phyloP scores from a whole-genome alignment of 202 grass and related monocot genomes.

The Panicum hallii region DNA sequence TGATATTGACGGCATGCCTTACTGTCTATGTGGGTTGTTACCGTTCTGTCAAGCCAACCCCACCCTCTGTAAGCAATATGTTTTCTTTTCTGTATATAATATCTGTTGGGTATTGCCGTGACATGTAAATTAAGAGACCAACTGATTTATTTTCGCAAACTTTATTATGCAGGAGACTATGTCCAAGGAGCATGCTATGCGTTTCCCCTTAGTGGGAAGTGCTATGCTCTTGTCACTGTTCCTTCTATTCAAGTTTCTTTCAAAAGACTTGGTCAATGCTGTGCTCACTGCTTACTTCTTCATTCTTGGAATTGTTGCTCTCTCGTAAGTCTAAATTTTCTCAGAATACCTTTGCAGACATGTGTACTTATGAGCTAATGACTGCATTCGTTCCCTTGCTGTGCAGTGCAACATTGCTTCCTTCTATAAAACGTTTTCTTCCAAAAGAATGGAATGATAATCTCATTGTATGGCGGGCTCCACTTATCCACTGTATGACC shows the following conservation, averaged over 20 bases:
- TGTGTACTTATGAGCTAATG: slow-evolving; percentile 5
- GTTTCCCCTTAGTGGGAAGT: slow-evolving; percentile 92
- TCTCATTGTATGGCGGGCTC: slow-evolving; percentile 62
- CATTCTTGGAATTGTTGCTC: slow-evolving; percentile 85
- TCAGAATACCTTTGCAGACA: not conserved
- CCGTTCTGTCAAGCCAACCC: slow-evolving; percentile 87
- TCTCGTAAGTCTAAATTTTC: slow-evolving; percentile 61
- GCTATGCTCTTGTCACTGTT: slow-evolving; percentile 94
- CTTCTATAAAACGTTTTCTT: slow-evolving; percentile 78
- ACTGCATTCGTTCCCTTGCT: not conserved
- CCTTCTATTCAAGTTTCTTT: slow-evolving; percentile 92
- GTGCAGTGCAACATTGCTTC: slow-evolving; percentile 80
- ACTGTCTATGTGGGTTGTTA: slow-evolving; percentile 93
- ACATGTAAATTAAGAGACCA: slow-evolving; percentile 2
- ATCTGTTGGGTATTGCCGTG: not conserved
- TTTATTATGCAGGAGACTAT: slow-evolving; percentile 79
- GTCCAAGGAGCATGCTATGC: slow-evolving; percentile 98
- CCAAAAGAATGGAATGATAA: slow-evolving; percentile 80
- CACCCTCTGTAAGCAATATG: slow-evolving; percentile 69
- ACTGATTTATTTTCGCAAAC: slow-evolving; percentile 28
- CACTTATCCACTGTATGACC: slow-evolving; percentile 73
- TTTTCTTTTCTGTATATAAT: not conserved
- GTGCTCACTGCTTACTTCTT: slow-evolving; percentile 94
- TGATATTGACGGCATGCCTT: slow-evolving; percentile 90
- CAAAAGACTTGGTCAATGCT: slow-evolving; percentile 89